phyloP scores from a whole-genome alignment of 179 eudicot genomes.

The Carnegiea gigantea region DNA sequence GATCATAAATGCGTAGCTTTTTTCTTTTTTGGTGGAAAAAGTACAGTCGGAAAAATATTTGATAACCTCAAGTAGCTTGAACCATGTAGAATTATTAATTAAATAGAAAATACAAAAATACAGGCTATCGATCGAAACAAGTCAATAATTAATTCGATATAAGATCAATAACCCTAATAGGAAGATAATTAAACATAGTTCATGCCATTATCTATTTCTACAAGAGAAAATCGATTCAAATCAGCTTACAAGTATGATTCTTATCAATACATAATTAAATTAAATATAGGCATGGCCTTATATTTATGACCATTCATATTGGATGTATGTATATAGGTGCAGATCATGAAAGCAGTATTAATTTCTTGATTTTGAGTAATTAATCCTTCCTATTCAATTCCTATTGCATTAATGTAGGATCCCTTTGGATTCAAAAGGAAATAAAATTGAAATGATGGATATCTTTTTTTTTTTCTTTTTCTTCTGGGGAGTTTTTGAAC shows the following conservation, averaged over 20 bases:
- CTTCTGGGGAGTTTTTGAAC: too few relatives aligned
- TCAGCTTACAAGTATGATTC: neutral
- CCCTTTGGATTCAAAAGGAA: conserved; percentile 9
- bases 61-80: too few relatives aligned
- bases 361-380: conserved; percentile 20
- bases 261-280: conserved; percentile 15
- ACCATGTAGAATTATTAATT: too few relatives aligned
- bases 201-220: neutral
- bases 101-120: too few relatives aligned
- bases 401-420: conserved; percentile 14
- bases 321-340: neutral
- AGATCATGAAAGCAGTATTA: neutral
- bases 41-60: too few relatives aligned
- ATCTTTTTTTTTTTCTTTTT: too few relatives aligned
- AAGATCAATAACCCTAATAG: neutral
- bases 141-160: neutral
- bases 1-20: too few relatives aligned
- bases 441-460: too few relatives aligned
- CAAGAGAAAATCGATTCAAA: too few relatives aligned
- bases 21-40: too few relatives aligned
- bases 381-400: conserved; percentile 16
- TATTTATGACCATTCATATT: neutral
- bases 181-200: neutral
- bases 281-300: neutral
- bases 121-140: too few relatives aligned